Evolutionary conservation across 2,329 filamentous ascomycete species (phyloP).

Genomic region (Lojkania enalia): DNA sequence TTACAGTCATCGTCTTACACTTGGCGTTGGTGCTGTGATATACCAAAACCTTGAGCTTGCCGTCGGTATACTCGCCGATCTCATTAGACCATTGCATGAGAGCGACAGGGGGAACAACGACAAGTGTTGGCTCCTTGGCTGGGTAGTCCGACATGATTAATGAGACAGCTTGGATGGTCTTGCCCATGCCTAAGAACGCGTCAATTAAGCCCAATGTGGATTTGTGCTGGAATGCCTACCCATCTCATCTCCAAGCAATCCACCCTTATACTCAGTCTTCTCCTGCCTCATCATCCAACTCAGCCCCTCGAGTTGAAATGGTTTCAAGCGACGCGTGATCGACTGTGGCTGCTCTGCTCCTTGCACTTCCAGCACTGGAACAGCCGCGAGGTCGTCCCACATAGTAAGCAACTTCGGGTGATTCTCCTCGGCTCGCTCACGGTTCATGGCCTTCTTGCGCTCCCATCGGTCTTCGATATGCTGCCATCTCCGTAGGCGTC

Average conservation of each 20-base stretch:
- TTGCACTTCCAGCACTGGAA: conserved; percentile 66
- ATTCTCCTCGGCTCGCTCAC: conserved; percentile 69
- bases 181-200: conserved; percentile 66
- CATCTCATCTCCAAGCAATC: conserved; percentile 96
- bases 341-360: conserved; percentile 71
- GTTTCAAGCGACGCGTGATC: conserved; percentile 84
- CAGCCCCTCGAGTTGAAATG: conserved; percentile 90
- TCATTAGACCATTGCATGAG: conserved; percentile 85
- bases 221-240: conserved; percentile 50
- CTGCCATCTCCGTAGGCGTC: conserved; percentile 30
- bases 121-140: conserved; percentile 77
- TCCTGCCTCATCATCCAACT: conserved; percentile 96
- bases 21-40: conserved; percentile 87
- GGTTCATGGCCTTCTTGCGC: conserved; percentile 55
- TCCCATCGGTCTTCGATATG: conserved; percentile 46
- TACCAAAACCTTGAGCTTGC: conserved; percentile 85
- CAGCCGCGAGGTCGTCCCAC: conserved; percentile 76
- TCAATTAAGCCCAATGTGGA: neutral
- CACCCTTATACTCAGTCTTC: conserved; percentile 80
- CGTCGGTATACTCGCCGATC: conserved; percentile 72
- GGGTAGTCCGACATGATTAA: conserved; percentile 98
- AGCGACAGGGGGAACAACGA: conserved; percentile 89
- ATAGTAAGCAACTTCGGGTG: conserved; percentile 82
- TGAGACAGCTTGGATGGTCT: conserved; percentile 97
- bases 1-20: conserved; percentile 73